Base-by-base conservation (phyloP, 2,329 filamentous ascomycete species). In the Xylaria polymorpha region DNA sequence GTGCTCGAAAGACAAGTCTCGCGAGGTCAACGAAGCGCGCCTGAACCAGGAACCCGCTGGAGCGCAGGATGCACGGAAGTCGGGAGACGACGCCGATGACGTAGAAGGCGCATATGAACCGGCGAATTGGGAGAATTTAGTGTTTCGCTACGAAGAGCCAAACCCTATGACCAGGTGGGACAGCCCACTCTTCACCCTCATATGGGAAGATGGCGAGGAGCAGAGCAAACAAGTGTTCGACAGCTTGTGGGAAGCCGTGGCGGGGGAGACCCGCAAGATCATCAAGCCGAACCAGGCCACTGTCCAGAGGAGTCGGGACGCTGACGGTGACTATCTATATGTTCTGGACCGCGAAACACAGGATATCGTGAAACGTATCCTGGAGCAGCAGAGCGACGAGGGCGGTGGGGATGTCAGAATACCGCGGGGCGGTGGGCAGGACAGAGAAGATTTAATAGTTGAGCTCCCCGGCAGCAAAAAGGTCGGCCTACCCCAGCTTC, bases 151-250 rank as follows among this genome's bases (percentile, higher is more conserved):
- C 78, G 93, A 97, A 80, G 93, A 97, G 80, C 93, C 93, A 15
- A 96, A 95, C 78, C 88, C 90, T 25, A 94, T 95, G 92, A 91
- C 87, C 2, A 84, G 92, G 51, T 97, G 93, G 93, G 93, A 97
- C 78, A 92, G 90, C 64, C 93, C 93, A 1, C 85, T 96, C 2
- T 96, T 95, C 80, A 91, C 91, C 4, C 85, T 96, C 0, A 86
- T 93, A 12, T 92, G 91, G 85, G 90, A 94, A 53, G 93, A 97
- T 77, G 86, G 87, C 65, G 85, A 85, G 66, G 86, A 86, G n/a
- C 89, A 89, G 75, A 78, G 85, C 10, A 79, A 74, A 39, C 79
- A 81, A 69, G 85, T 86, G 1, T 91, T 89, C 70, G 88, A 91
- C 57, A 84, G 86, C 66, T 86, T 96, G 66, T 96, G 92, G 93